Evolutionary conservation across 2,329 filamentous ascomycete species (phyloP).

Genomic region (Trichoderma sp.): DNA sequence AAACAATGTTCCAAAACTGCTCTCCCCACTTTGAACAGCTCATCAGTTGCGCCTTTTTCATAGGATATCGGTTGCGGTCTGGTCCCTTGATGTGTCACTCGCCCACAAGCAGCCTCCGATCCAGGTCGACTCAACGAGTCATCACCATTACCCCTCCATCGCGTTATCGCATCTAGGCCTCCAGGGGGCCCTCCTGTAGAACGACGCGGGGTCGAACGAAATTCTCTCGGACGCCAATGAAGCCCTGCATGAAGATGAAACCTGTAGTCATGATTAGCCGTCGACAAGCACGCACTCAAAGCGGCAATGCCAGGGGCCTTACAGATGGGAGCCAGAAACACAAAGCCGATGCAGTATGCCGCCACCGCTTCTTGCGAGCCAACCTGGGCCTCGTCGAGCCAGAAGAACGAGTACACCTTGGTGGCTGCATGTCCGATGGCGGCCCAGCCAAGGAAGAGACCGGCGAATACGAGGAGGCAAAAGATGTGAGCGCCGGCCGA

Average conservation of each 20-base stretch:
- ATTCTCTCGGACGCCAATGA: conserved; percentile 54
- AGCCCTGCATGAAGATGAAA: conserved; percentile 54
- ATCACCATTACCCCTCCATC: conserved; percentile 14
- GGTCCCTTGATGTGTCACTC: conserved; percentile 24
- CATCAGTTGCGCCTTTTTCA: conserved; percentile 24
- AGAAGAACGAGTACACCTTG: conserved; percentile 54
- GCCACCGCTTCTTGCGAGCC: conserved; percentile 50
- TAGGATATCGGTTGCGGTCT: conserved; percentile 11
- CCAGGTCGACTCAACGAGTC: background rate
- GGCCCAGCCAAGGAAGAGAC: conserved; percentile 55
- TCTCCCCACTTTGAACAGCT: conserved; percentile 24
- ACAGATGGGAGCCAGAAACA: conserved; percentile 51
- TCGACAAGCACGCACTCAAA: background rate
- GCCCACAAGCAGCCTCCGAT: conserved; percentile 5
- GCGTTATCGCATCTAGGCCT: conserved; percentile 1
- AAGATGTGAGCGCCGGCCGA: conserved; percentile 50
- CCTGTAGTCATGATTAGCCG: conserved; percentile 41
- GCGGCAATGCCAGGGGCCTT: conserved; percentile 37
- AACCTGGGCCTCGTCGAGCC: conserved; percentile 52
- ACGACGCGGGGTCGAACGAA: conserved; percentile 36
- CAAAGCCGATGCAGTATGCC: conserved; percentile 50
- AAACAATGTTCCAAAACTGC: conserved; percentile 10
- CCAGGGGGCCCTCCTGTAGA: conserved; percentile 13
- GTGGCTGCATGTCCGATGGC: conserved; percentile 52
- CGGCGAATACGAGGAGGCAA: conserved; percentile 47